A percentile compares a stretch with the other conserved stretches of the same genome.
phyloP scores from a whole-genome alignment of 768 basidiomycete species.

The Russula emetica region DNA sequence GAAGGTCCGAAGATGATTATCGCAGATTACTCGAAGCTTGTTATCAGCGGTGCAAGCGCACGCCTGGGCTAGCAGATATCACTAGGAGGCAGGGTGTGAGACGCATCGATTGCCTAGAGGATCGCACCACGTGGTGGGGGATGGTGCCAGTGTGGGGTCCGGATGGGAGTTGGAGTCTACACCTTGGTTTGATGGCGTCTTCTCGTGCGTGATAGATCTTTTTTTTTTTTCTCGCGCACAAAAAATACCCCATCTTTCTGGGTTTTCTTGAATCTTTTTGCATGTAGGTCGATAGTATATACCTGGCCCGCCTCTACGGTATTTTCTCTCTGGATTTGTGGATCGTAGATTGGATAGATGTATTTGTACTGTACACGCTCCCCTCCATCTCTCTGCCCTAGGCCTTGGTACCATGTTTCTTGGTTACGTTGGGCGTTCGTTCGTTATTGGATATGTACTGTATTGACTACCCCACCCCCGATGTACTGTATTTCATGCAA shows the following conservation, averaged over 20 bases:
- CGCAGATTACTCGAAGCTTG: constrained; percentile 8
- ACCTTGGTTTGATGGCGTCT: constrained; percentile 16
- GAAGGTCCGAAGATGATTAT: constrained; percentile 10
- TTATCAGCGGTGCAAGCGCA: constrained; percentile 17
- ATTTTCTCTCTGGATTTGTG: neutral
- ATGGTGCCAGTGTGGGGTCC: constrained; percentile 10
- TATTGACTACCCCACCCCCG: neutral
- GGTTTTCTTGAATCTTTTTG: neutral
- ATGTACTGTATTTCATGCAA: constrained; percentile 3
- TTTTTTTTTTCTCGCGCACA: neutral
- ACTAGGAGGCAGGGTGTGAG: constrained; percentile 23
- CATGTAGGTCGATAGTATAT: neutral
- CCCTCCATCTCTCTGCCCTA: neutral
- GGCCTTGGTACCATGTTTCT: constrained; percentile 1
- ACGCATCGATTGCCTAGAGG: constrained; percentile 23
- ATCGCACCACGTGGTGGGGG: constrained; percentile 21
- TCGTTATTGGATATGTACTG: constrained; percentile 16
- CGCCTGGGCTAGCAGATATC: constrained; percentile 21
- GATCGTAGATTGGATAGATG: constrained; percentile 6
- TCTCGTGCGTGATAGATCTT: constrained; percentile 7
- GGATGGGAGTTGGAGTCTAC: constrained; percentile 22
- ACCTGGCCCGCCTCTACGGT: neutral
- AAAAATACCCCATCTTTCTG: neutral
- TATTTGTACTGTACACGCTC: constrained; percentile 7
- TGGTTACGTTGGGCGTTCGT: constrained; percentile 13